Conservation (phyloP, 495 filamentous ascomycete genomes). For the Penicillium crystallinum region DNA sequence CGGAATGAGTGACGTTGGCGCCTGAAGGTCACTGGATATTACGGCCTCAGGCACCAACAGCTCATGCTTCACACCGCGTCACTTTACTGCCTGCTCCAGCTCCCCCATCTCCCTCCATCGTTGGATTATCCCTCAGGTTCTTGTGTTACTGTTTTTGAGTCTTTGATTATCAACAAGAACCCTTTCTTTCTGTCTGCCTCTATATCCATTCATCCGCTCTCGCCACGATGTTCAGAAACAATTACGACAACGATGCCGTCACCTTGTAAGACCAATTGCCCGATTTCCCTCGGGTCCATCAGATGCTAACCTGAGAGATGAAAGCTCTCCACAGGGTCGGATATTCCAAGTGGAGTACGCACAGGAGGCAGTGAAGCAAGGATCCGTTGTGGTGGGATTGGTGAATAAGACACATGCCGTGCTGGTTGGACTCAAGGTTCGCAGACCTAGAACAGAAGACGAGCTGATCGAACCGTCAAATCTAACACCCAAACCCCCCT, state of each 20-base stretch:
- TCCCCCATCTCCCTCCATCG: conserved; percentile 20
- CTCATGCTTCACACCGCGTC: conserved; percentile 34
- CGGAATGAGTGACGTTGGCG: conserved; percentile 34
- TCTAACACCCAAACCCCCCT: conserved; percentile 1
- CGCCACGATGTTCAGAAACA: conserved; percentile 91
- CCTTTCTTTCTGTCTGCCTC: not conserved
- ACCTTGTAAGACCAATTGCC: conserved; percentile 71
- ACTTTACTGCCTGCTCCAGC: conserved; percentile 29
- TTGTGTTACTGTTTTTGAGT: conserved; percentile 19
- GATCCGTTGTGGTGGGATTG: conserved; percentile 93
- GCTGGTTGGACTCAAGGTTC: conserved; percentile 92
- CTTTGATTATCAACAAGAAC: conserved; percentile 6
- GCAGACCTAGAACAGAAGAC: conserved; percentile 8
- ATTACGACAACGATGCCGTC: conserved; percentile 99
- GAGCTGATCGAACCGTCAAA: not conserved
- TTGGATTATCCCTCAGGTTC: conserved; percentile 10
- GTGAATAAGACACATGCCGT: conserved; percentile 97
- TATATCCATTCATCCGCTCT: conserved; percentile 5
- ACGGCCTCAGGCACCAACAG: conserved; percentile 36
- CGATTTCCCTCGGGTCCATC: conserved; percentile 24
- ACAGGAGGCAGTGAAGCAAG: conserved; percentile 97
- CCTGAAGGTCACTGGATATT: conserved; percentile 29
- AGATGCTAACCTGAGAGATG: conserved; percentile 13
- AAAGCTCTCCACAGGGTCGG: conserved; percentile 94
- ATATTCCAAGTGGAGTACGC: conserved; percentile 99